These are phyloP conservation scores for Trichoderma sp. DNA, from an alignment of 2,329 filamentous ascomycete species.

Conservation along the genomic window DNA sequence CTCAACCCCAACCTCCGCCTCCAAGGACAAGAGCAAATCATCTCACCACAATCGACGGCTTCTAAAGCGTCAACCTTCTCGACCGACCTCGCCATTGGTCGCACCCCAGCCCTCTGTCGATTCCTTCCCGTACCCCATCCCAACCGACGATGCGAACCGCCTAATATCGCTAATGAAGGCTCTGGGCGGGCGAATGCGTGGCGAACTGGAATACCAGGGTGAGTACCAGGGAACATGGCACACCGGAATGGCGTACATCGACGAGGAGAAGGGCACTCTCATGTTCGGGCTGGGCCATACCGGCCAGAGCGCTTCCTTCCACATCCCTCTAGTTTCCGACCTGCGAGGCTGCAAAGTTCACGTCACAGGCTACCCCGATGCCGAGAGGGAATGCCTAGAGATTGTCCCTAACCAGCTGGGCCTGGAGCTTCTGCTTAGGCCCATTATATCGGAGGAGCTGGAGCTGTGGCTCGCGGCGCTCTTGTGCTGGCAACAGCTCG, in stretches of 20 bases:
- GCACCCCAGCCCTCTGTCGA: constrained; percentile 57
- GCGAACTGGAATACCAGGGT: constrained; percentile 69
- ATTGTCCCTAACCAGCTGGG: constrained; percentile 50
- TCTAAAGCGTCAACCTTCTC: constrained; percentile 53
- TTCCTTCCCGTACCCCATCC: constrained; percentile 57
- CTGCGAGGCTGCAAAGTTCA: constrained; percentile 70
- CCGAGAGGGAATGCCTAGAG: constrained; percentile 50
- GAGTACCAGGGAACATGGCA: constrained; percentile 63
- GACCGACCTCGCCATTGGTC: constrained; percentile 57
- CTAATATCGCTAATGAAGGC: constrained; percentile 74
- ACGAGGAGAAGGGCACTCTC: constrained; percentile 70
- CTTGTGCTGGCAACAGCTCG: constrained; percentile 76
- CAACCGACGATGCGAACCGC: constrained; percentile 66
- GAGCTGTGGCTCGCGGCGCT: constrained; percentile 79
- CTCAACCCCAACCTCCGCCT: constrained; percentile 27
- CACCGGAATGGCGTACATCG: constrained; percentile 71
- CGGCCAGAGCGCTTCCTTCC: constrained; percentile 62
- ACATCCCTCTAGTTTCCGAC: constrained; percentile 67
- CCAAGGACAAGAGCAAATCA: constrained; percentile 39
- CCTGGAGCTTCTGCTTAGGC: constrained; percentile 63
- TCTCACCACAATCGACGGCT: constrained; percentile 49
- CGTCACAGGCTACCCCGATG: constrained; percentile 48
- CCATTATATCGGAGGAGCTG: constrained; percentile 62
- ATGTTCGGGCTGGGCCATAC: constrained; percentile 60
- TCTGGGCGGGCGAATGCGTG: constrained; percentile 75